Conservation (phyloP, 2,329 filamentous ascomycete species). For the Apiospora aurea region DNA sequence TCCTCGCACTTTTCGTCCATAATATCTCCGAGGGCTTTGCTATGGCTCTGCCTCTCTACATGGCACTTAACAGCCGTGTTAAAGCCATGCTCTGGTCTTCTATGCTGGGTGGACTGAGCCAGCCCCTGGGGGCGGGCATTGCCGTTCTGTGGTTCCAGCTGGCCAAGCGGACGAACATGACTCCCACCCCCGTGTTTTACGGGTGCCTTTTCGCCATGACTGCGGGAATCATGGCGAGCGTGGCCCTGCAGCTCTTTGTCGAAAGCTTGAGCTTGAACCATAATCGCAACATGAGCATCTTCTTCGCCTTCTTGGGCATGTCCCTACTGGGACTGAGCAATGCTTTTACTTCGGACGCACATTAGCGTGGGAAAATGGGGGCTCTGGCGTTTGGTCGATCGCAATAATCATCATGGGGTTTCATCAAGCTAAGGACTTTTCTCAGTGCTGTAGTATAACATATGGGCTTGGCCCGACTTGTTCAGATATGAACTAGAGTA, state of each 20-base stretch:
- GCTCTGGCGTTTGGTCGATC: neutral
- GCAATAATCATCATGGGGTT: neutral
- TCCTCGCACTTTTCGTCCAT: slow-evolving; percentile 95
- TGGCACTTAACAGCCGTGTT: slow-evolving; percentile 81
- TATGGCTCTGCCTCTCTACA: slow-evolving; percentile 89
- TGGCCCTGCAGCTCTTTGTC: slow-evolving; percentile 86
- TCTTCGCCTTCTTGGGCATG: slow-evolving; percentile 88
- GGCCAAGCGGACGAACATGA: slow-evolving; percentile 59
- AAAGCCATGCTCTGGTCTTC: slow-evolving; percentile 87
- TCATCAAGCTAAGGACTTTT: neutral
- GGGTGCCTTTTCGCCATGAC: slow-evolving; percentile 87
- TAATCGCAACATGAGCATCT: slow-evolving; percentile 76
- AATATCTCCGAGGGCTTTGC: slow-evolving; percentile 98
- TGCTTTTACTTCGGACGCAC: slow-evolving; percentile 71
- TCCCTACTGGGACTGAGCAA: slow-evolving; percentile 83
- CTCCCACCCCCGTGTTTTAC: slow-evolving; percentile 67
- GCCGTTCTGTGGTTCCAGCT: slow-evolving; percentile 88
- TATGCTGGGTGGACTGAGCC: slow-evolving; percentile 83
- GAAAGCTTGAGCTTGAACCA: slow-evolving; percentile 87
- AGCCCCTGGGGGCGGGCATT: slow-evolving; percentile 84
- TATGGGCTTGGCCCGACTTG: neutral
- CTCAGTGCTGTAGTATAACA: neutral
- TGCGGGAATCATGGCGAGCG: slow-evolving; percentile 93
- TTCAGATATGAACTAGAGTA: neutral
- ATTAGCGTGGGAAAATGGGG: neutral